Evolutionary conservation across 345 rosid species (phyloP).

Genomic region (Erysimum cheiranthoides): DNA sequence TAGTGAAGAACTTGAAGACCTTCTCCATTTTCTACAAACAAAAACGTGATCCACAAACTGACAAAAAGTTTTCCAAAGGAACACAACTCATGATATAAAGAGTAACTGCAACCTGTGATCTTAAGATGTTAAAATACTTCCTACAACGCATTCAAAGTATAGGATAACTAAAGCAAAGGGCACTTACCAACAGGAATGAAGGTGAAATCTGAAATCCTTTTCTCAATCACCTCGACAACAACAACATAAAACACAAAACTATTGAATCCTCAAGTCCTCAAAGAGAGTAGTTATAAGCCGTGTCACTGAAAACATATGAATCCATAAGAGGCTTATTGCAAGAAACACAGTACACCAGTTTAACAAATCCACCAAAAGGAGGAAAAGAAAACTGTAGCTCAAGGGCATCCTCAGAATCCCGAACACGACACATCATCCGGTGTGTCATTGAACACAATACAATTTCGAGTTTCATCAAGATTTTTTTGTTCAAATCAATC

Average conservation of each 20-base stretch:
- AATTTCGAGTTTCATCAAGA: neutral
- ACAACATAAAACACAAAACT: no score
- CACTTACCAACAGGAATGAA: constrained; percentile 85
- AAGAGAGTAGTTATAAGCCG: no score
- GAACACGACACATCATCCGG: no score
- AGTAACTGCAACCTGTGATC: neutral
- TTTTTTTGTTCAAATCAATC: neutral
- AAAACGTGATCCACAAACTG: neutral
- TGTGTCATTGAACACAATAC: no score
- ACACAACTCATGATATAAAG: neutral
- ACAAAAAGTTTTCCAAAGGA: constrained; percentile 1
- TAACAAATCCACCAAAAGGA: no score
- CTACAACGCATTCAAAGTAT: neutral
- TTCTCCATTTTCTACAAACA: constrained; percentile 81
- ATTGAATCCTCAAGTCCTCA: no score
- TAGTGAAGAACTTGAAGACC: constrained; percentile 98
- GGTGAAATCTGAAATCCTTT: constrained; percentile 87
- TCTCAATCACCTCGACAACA: constrained; percentile 72
- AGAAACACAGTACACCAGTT: no score
- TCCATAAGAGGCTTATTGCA: no score
- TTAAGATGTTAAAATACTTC: neutral
- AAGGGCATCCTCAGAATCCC: no score
- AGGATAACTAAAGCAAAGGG: constrained; percentile 5
- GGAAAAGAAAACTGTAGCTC: no score
- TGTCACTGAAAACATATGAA: no score